These are phyloP conservation scores for Choanephora cucurbitarum DNA, from an alignment of 371 early-diverging fungal genomes.

Conservation along the genomic window DNA sequence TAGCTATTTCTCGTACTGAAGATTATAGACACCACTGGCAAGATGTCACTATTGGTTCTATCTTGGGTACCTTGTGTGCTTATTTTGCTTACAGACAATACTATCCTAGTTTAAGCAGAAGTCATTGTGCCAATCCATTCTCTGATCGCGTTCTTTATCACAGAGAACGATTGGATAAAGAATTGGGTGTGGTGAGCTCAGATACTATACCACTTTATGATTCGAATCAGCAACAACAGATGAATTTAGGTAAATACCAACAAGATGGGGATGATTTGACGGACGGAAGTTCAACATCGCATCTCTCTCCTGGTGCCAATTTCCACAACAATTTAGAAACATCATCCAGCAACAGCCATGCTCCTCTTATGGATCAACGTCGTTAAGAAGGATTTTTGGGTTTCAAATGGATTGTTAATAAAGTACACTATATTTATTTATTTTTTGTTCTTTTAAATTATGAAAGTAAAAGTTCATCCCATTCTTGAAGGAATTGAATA, in stretches of 20 bases:
- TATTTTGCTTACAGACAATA: constrained; percentile 73
- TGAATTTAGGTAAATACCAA: no score
- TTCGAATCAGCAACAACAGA: background rate
- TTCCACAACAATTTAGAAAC: background rate
- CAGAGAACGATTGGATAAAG: background rate
- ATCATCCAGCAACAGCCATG: background rate
- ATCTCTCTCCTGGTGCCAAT: background rate
- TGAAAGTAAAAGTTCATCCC: constrained; percentile 9
- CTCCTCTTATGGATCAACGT: background rate
- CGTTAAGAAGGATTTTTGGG: background rate
- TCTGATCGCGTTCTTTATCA: constrained; percentile 5
- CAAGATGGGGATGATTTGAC: background rate
- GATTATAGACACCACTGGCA: constrained; percentile 89
- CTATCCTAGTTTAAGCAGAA: constrained; percentile 44
- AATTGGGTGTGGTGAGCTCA: background rate
- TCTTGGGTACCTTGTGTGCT: constrained; percentile 57
- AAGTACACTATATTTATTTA: no score
- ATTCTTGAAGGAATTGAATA: constrained; percentile 9
- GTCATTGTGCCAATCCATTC: constrained; percentile 13
- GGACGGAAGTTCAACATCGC: background rate
- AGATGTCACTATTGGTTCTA: constrained; percentile 71
- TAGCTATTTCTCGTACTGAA: constrained; percentile 70
- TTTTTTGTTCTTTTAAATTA: no score
- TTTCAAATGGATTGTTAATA: no score
- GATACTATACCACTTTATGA: no score